phyloP scores from a whole-genome alignment of 352 stramenopile species.

The Phytophthora pseudosyringae region DNA sequence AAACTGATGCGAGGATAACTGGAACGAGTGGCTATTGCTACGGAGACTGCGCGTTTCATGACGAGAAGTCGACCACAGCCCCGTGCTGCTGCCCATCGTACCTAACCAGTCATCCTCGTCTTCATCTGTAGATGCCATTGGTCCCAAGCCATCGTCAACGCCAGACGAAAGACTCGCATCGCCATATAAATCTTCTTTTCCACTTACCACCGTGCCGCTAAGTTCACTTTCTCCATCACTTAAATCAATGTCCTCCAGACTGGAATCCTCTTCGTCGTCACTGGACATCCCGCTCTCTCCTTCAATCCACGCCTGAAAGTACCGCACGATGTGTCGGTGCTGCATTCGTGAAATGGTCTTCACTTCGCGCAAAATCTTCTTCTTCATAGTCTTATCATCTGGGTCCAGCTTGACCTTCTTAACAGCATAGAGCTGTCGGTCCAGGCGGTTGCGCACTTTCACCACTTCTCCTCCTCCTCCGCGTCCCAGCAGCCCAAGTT shows the following conservation, averaged over 20 bases:
- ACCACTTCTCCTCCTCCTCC: constrained; percentile 86
- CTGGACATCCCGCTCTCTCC: constrained; percentile 63
- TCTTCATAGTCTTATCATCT: constrained; percentile 92
- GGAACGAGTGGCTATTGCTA: constrained; percentile 49
- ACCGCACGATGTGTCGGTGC: constrained; percentile 96
- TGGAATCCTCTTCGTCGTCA: constrained; percentile 53
- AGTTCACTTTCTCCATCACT: constrained; percentile 31
- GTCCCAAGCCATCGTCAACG: constrained; percentile 39
- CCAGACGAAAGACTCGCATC: constrained; percentile 49
- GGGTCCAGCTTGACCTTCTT: constrained; percentile 90
- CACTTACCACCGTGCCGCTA: constrained; percentile 1
- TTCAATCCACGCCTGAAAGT: constrained; percentile 92
- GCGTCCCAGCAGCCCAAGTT: constrained; percentile 82
- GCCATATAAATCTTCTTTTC: constrained; percentile 42
- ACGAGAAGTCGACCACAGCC: constrained; percentile 74
- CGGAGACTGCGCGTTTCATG: constrained; percentile 56
- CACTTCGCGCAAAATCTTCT: constrained; percentile 95
- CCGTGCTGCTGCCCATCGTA: constrained; percentile 66
- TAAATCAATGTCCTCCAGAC: constrained; percentile 43
- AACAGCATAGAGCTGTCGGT: constrained; percentile 85
- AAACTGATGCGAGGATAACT: constrained; percentile 43
- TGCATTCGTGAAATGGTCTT: constrained; percentile 97
- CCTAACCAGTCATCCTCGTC: constrained; percentile 86
- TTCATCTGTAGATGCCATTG: constrained; percentile 56
- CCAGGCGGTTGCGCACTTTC: constrained; percentile 83